These are phyloP conservation scores for Erucastrum elatum DNA, from an alignment of 345 rosid species.

Conservation along the genomic window DNA sequence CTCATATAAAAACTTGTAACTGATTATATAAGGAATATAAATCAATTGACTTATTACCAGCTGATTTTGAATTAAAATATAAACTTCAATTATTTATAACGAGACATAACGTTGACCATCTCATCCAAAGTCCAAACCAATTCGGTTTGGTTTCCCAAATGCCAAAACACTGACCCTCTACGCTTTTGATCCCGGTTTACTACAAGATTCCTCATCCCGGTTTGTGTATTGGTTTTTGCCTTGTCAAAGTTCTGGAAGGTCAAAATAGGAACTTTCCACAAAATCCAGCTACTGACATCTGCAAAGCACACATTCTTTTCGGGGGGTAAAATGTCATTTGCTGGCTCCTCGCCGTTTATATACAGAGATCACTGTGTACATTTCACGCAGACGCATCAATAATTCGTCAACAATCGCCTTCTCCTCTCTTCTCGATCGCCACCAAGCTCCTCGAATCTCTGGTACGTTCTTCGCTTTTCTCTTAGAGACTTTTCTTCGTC, in stretches of 20 bases:
- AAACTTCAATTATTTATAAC: no score
- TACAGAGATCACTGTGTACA: not conserved
- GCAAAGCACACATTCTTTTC: not conserved
- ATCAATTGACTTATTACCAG: not conserved
- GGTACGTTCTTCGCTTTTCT: conserved; percentile 24
- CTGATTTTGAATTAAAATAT: not conserved
- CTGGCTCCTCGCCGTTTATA: not conserved
- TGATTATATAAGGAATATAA: not conserved
- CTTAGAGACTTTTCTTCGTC: not conserved
- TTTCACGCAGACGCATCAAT: not conserved
- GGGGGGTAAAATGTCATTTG: not conserved
- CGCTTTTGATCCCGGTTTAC: not conserved
- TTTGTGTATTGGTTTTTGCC: conserved; percentile 30
- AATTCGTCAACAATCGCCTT: conserved; percentile 1
- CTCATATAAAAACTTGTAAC: not conserved
- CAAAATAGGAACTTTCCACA: conserved; percentile 18
- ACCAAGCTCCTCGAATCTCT: conserved; percentile 28
- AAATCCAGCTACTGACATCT: not conserved
- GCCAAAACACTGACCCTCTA: not conserved
- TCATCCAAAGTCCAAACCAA: not conserved
- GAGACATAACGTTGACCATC: not conserved
- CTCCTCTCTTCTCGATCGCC: conserved; percentile 23
- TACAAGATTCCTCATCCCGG: conserved; percentile 8
- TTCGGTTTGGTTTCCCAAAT: conserved; percentile 2
- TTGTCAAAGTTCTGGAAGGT: conserved; percentile 24